Evolutionary conservation across 164 flowering plant genomes (phyloP).

Genomic region (Platanus orientalis): DNA sequence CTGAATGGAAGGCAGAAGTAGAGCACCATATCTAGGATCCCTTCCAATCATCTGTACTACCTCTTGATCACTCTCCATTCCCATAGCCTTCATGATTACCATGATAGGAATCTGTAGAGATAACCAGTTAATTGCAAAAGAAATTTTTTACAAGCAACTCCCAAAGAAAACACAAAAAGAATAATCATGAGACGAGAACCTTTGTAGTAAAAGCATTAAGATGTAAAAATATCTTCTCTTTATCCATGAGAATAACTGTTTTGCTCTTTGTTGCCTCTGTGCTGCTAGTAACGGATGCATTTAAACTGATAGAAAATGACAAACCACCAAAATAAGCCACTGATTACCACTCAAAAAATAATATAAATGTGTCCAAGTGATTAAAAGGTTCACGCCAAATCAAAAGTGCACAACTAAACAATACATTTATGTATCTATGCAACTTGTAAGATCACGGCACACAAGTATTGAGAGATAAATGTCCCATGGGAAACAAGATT

Average conservation of each 20-base stretch:
- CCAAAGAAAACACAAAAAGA: background rate
- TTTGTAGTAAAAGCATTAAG: constrained; percentile 50
- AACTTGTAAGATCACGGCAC: too few species aligned
- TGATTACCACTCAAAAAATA: too few species aligned
- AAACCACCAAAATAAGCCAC: background rate
- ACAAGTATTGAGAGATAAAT: too few species aligned
- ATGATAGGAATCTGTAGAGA: constrained; percentile 72
- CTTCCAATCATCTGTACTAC: constrained; percentile 96
- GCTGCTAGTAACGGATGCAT: constrained; percentile 89
- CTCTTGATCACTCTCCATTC: constrained; percentile 97
- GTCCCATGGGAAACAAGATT: too few species aligned
- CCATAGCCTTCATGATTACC: constrained; percentile 94
- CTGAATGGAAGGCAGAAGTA: constrained; percentile 91
- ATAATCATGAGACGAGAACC: constrained; percentile 26
- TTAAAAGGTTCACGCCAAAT: background rate
- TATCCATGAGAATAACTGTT: constrained; percentile 74
- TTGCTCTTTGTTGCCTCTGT: constrained; percentile 71
- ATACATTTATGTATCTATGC: too few species aligned
- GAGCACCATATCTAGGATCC: constrained; percentile 70
- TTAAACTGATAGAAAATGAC: constrained; percentile 39
- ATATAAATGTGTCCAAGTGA: background rate
- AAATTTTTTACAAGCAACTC: background rate
- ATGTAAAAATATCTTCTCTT: constrained; percentile 64
- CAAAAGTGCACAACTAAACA: too few species aligned
- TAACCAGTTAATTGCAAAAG: background rate